These are phyloP conservation scores for Daldinia grandis DNA, from an alignment of 495 filamentous ascomycete species.

Conservation along the genomic window DNA sequence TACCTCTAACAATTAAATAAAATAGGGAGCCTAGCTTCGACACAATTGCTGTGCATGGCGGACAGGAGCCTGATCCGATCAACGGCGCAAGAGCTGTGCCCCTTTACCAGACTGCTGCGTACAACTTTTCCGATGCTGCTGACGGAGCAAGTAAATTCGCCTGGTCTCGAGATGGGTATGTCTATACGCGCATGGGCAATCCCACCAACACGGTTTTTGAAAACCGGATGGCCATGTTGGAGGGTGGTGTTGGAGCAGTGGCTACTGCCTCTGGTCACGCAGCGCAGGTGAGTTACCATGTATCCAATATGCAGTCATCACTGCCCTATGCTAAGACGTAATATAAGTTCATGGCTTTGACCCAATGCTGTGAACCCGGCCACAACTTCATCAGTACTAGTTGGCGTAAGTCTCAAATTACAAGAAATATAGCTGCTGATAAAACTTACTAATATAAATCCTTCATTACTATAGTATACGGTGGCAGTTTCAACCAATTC, in stretches of 20 bases:
- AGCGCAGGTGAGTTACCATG: slow-evolving; percentile 41
- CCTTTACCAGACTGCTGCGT: slow-evolving; percentile 53
- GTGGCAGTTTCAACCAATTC: slow-evolving; percentile 55
- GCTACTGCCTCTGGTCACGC: slow-evolving; percentile 54
- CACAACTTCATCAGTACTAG: slow-evolving; percentile 55
- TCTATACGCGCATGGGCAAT: slow-evolving; percentile 56
- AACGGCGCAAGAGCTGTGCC: slow-evolving; percentile 54
- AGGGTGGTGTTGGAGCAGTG: slow-evolving; percentile 54
- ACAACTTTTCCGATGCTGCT: slow-evolving; percentile 55
- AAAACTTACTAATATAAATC: slow-evolving; percentile 23
- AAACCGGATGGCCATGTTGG: slow-evolving; percentile 53
- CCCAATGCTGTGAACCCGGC: slow-evolving; percentile 51
- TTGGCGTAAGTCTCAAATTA: slow-evolving; percentile 43
- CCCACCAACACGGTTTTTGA: slow-evolving; percentile 55
- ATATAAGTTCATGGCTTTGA: slow-evolving; percentile 54
- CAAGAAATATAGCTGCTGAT: background rate
- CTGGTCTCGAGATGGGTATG: slow-evolving; percentile 54
- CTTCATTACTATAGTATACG: slow-evolving; percentile 40
- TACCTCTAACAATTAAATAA: slow-evolving; percentile 27
- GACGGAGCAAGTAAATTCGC: slow-evolving; percentile 55
- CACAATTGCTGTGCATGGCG: slow-evolving; percentile 53
- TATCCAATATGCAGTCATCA: slow-evolving; percentile 1
- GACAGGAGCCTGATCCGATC: slow-evolving; percentile 54
- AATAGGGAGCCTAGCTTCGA: slow-evolving; percentile 50
- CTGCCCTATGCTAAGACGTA: slow-evolving; percentile 22